A percentile compares a stretch with the other conserved stretches of the same genome.
Evolutionary conservation across 2,329 filamentous ascomycete species (phyloP).

Genomic region (Cladosporium colombiae): DNA sequence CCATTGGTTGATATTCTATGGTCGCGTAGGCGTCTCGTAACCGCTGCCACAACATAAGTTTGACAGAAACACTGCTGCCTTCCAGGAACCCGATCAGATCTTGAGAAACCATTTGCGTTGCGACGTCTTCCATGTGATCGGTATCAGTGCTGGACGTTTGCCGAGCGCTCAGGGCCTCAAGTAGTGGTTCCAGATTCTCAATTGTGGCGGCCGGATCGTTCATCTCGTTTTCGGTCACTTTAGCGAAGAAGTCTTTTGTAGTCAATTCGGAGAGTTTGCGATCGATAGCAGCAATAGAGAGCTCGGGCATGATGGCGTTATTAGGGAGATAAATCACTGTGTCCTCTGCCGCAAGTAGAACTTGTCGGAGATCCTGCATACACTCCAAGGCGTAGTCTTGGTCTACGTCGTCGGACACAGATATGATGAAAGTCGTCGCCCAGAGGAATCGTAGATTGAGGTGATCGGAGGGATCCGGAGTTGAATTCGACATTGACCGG

Average conservation of each 20-base stretch:
- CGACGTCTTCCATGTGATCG: conserved; percentile 4
- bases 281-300: conserved; percentile 81
- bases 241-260: conserved; percentile 94
- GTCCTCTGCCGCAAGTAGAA: conserved; percentile 52
- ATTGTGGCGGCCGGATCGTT: conserved; percentile 83
- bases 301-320: conserved; percentile 83
- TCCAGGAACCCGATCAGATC: conserved; percentile 86
- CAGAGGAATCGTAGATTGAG: conserved; percentile 64
- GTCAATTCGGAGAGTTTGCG: conserved; percentile 89
- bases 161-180: conserved; percentile 64
- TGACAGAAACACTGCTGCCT: conserved; percentile 76
- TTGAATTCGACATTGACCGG: background rate
- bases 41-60: conserved; percentile 85
- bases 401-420: conserved; percentile 55
- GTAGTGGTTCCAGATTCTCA: conserved; percentile 85
- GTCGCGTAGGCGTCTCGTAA: conserved; percentile 85
- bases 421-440: conserved; percentile 64
- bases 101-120: conserved; percentile 45
- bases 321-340: conserved; percentile 68
- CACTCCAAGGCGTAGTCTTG: conserved; percentile 63
- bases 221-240: conserved; percentile 80
- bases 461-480: conserved; percentile 33
- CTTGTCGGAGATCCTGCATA: conserved; percentile 61
- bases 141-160: background rate
- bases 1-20: conserved; percentile 83